Percentiles rank a stretch among this genome's conserved stretches.
These are phyloP conservation scores for Leccinellum luteum DNA, from an alignment of 768 basidiomycete genomes.

Conservation along the genomic window DNA sequence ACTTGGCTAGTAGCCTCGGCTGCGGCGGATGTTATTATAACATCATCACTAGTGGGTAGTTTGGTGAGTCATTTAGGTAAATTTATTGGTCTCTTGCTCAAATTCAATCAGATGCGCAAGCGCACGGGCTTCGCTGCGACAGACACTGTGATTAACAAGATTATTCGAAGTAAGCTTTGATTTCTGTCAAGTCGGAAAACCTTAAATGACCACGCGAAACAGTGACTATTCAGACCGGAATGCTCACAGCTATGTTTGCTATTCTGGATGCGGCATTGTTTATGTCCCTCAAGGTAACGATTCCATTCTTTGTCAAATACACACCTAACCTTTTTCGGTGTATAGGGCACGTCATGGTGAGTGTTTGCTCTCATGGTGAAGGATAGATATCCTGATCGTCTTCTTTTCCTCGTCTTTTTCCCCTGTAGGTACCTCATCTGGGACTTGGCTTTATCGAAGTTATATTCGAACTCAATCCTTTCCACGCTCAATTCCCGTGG, in stretches of 20 bases:
- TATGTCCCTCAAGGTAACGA: slow-evolving; percentile 9
- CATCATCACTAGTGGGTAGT: slow-evolving; percentile 40
- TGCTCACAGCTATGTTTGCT: slow-evolving; percentile 11
- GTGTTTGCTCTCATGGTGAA: slow-evolving; percentile 3
- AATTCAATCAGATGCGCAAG: slow-evolving; percentile 31
- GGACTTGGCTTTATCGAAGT: slow-evolving; percentile 26
- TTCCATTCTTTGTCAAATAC: background rate
- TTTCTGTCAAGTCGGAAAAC: background rate
- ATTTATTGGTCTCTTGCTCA: background rate
- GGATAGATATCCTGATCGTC: background rate
- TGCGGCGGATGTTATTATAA: slow-evolving; percentile 42
- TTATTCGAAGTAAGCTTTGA: slow-evolving; percentile 36
- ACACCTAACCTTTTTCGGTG: background rate
- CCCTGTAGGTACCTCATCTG: slow-evolving; percentile 13
- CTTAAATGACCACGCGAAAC: background rate
- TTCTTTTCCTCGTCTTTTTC: background rate
- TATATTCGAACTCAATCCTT: slow-evolving; percentile 26
- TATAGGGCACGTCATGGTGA: slow-evolving; percentile 19
- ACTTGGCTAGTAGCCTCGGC: slow-evolving; percentile 43
- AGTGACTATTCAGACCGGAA: slow-evolving; percentile 32
- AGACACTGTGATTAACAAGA: slow-evolving; percentile 37
- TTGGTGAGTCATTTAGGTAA: slow-evolving; percentile 30
- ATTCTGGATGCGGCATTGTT: slow-evolving; percentile 23
- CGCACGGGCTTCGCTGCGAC: slow-evolving; percentile 43
- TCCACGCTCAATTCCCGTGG: slow-evolving; percentile 22